phyloP scores from a whole-genome alignment of 768 basidiomycete species.

The Lactarius psammicola region DNA sequence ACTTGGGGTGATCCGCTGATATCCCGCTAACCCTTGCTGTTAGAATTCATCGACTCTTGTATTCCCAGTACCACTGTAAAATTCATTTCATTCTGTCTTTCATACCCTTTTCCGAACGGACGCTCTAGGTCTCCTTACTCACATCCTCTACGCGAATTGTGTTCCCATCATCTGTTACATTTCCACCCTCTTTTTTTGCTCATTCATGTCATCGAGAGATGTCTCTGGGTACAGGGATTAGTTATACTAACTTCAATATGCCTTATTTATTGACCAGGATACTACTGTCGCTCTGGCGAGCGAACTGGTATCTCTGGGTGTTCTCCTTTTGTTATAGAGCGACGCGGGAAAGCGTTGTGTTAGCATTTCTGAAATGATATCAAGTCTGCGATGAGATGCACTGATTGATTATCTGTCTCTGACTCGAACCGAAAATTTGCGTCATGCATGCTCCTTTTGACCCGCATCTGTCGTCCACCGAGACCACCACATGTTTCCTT shows the following conservation, averaged over 20 bases:
- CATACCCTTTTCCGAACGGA: not conserved
- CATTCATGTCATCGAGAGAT: slow-evolving; percentile 2
- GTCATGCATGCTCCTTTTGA: not conserved
- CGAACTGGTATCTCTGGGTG: slow-evolving; percentile 7
- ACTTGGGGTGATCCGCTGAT: not conserved
- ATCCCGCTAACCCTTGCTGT: not conserved
- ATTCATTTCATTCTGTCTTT: not conserved
- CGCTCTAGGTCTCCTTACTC: not conserved
- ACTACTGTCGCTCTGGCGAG: slow-evolving; percentile 12
- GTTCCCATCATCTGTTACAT: not conserved
- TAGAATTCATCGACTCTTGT: slow-evolving; percentile 10
- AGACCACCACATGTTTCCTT: slow-evolving; percentile 8
- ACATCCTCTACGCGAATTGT: not conserved
- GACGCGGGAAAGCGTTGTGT: not conserved
- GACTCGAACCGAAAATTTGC: not conserved
- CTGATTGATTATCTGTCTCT: not conserved
- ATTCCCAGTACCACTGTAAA: slow-evolving; percentile 20
- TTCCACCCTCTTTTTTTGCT: slow-evolving; percentile 1
- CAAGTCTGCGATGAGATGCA: not conserved
- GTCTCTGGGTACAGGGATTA: slow-evolving; percentile 2
- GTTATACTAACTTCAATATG: not conserved
- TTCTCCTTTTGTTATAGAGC: slow-evolving; percentile 2
- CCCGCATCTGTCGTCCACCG: slow-evolving; percentile 7
- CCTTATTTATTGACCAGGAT: slow-evolving; percentile 14
- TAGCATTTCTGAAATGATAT: not conserved